phyloP scores from a whole-genome alignment of 2,329 filamentous ascomycete genomes.

The Purpureocillium takamizusanense region DNA sequence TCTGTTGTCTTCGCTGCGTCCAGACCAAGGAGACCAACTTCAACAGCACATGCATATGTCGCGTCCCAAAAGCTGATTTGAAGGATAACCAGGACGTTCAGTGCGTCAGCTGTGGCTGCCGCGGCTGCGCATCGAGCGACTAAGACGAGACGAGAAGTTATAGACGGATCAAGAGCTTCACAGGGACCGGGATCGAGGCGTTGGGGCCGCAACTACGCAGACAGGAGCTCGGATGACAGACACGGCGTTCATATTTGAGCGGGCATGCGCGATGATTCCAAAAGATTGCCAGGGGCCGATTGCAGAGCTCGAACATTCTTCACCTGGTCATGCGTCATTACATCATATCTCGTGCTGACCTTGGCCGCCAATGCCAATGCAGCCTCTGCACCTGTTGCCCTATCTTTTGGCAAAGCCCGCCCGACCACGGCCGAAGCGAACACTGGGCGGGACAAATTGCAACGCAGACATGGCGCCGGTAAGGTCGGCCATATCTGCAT shows the following conservation, averaged over 20 bases:
- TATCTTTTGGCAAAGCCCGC: slow-evolving; percentile 43
- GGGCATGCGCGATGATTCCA: no score
- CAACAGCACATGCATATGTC: slow-evolving; percentile 93
- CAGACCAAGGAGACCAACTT: slow-evolving; percentile 99
- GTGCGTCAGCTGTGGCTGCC: slow-evolving; percentile 91
- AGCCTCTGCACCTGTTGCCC: slow-evolving; percentile 9
- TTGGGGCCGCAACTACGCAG: no score
- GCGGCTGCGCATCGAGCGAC: slow-evolving; percentile 81
- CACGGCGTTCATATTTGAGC: no score
- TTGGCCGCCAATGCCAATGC: slow-evolving; percentile 12
- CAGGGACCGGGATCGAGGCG: no score
- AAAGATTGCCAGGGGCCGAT: no score
- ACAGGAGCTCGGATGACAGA: no score
- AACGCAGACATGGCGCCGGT: slow-evolving; percentile 61
- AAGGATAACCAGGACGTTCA: slow-evolving; percentile 87
- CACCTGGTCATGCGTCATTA: slow-evolving; percentile 17
- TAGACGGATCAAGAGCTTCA: no score
- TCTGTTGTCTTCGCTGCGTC: slow-evolving; percentile 92
- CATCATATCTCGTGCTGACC: slow-evolving; percentile 24
- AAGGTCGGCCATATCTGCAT: slow-evolving; percentile 53
- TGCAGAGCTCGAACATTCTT: slow-evolving; percentile 26
- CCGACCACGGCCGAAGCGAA: slow-evolving; percentile 54
- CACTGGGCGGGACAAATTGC: slow-evolving; percentile 59
- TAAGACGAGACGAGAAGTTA: slow-evolving; percentile 25
- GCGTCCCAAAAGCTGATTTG: slow-evolving; percentile 80